Conservation (phyloP, 179 eudicot species). For the Vitellaria paradoxa region DNA sequence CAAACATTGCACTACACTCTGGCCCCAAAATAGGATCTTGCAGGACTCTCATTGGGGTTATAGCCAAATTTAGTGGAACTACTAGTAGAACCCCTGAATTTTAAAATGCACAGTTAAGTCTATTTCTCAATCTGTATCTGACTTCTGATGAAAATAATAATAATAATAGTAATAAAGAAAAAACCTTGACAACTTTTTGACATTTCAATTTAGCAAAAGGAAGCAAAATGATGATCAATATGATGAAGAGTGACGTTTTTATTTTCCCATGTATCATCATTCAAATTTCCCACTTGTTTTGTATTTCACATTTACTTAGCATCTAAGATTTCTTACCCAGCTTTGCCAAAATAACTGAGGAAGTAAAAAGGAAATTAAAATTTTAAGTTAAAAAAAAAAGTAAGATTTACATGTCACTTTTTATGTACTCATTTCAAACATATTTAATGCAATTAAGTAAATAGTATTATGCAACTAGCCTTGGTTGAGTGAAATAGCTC, state of each 20-base stretch:
- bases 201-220: too few species aligned
- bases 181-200: not conserved
- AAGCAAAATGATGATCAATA: not conserved
- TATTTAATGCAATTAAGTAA: too few species aligned
- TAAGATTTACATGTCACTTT: too few species aligned
- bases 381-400: too few species aligned
- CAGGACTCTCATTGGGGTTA: conserved; percentile 92
- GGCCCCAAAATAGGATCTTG: conserved; percentile 84
- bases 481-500: too few species aligned
- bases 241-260: not conserved
- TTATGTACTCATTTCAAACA: too few species aligned
- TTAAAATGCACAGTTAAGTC: not conserved
- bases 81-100: conserved; percentile 67
- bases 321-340: not conserved
- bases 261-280: not conserved
- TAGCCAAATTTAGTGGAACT: conserved; percentile 85
- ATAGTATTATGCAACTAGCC: too few species aligned
- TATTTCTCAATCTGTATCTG: not conserved
- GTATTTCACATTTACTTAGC: not conserved
- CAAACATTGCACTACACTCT: conserved; percentile 72
- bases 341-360: not conserved
- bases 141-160: not conserved
- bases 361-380: not conserved
- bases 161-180: not conserved
- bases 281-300: not conserved